Percentiles rank a stretch among this genome's conserved stretches.
These are phyloP conservation scores for Atkinsonella hypoxylon DNA, from an alignment of 2,329 filamentous ascomycete species.

Conservation along the genomic window DNA sequence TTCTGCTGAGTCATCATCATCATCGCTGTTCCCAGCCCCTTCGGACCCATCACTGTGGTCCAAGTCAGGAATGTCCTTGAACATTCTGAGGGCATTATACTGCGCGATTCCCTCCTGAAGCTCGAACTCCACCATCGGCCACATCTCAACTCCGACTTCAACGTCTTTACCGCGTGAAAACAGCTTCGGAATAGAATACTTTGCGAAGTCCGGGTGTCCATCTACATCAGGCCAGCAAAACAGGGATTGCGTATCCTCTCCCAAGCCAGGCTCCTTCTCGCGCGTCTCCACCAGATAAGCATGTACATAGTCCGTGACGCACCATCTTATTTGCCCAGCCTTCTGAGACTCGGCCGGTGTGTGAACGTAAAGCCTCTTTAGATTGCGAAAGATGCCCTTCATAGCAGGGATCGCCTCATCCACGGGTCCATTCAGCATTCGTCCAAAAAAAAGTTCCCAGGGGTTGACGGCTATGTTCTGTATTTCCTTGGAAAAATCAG, in stretches of 20 bases:
- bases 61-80: conserved; percentile 1
- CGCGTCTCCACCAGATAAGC: conserved; percentile 16
- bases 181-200: conserved; percentile 12
- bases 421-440: neutral
- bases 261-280: conserved; percentile 13
- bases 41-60: conserved; percentile 1
- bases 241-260: conserved; percentile 15
- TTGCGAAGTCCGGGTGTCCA: conserved; percentile 18
- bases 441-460: conserved; percentile 1
- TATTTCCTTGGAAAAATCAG: conserved; percentile 18
- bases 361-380: conserved; percentile 17
- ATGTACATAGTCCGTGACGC: conserved; percentile 17
- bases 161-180: neutral
- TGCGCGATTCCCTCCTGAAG: conserved; percentile 9
- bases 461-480: conserved; percentile 16
- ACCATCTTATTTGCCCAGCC: conserved; percentile 18
- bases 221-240: conserved; percentile 24
- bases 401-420: neutral
- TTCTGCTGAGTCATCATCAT: conserved; percentile 8
- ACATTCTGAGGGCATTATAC: conserved; percentile 9
- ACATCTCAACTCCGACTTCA: conserved; percentile 11
- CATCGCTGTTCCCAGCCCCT: conserved; percentile 4
- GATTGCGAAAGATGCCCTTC: conserved; percentile 11
- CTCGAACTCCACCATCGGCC: conserved; percentile 22
- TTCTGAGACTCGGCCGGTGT: accelerated